phyloP scores from a whole-genome alignment of 1,284 basidiomycete species.

The Polyporus tsugae region DNA sequence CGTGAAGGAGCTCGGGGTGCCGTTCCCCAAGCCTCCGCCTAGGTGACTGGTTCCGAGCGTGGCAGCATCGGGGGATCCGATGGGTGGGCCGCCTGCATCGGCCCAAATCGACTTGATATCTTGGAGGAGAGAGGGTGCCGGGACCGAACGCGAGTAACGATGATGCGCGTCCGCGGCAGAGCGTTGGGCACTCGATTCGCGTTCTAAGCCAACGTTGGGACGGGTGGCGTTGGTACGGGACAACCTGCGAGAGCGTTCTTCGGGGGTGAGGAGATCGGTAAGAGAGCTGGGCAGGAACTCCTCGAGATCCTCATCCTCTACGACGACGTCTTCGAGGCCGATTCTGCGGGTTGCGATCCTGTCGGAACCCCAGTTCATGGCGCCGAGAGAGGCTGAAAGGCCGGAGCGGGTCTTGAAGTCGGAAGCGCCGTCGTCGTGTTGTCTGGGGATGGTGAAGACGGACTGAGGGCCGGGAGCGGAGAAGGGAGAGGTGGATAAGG shows the following conservation, averaged over 20 bases:
- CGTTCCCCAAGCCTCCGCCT: conserved; percentile 48
- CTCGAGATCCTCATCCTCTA: conserved; percentile 82
- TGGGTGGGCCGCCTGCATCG: conserved; percentile 44
- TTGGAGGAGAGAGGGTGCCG: conserved; percentile 74
- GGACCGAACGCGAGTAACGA: conserved; percentile 80
- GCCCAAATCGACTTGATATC: conserved; percentile 82
- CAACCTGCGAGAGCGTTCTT: conserved; percentile 81
- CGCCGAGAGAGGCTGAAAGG: conserved; percentile 57
- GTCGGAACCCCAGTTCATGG: conserved; percentile 45
- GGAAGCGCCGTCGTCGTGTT: conserved; percentile 40
- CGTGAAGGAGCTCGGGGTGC: conserved; percentile 57
- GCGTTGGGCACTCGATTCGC: conserved; percentile 35
- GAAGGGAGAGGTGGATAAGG: conserved; percentile 67
- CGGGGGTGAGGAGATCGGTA: conserved; percentile 88
- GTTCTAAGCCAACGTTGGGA: conserved; percentile 32
- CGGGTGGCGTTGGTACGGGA: conserved; percentile 67
- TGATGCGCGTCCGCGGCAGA: conserved; percentile 57
- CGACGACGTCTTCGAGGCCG: conserved; percentile 50
- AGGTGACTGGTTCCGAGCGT: conserved; percentile 29
- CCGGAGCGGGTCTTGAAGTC: conserved; percentile 50
- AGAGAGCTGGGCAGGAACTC: conserved; percentile 88
- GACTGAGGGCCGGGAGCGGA: conserved; percentile 72
- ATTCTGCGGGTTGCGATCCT: conserved; percentile 33
- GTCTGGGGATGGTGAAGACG: conserved; percentile 57
- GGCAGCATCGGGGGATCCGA: conserved; percentile 42